A percentile compares a stretch with the other conserved stretches of the same genome.
These are phyloP conservation scores for Tricholomella constricta DNA, from an alignment of 768 basidiomycete species.

Conservation along the genomic window DNA sequence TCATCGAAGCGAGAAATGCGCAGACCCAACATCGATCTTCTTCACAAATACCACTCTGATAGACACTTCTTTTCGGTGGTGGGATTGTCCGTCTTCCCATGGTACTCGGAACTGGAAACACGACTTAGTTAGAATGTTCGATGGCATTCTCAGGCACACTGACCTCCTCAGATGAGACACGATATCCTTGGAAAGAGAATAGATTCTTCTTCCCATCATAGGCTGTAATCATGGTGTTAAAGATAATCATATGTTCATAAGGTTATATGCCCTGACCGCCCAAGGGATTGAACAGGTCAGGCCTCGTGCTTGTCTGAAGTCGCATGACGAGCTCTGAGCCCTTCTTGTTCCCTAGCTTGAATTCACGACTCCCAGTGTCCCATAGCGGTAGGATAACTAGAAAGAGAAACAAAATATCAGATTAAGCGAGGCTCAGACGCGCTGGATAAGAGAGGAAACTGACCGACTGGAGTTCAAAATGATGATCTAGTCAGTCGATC, in stretches of 20 bases:
- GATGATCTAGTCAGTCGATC: neutral
- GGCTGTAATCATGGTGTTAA: constrained; percentile 16
- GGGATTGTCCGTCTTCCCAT: constrained; percentile 16
- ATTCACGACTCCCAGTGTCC: constrained; percentile 15
- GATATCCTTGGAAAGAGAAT: constrained; percentile 25
- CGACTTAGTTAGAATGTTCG: neutral
- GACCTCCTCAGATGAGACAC: constrained; percentile 21
- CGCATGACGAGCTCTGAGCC: constrained; percentile 32
- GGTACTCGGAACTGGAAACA: constrained; percentile 21
- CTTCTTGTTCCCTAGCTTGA: constrained; percentile 27
- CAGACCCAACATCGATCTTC: constrained; percentile 24
- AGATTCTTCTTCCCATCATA: constrained; percentile 38
- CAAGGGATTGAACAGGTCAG: constrained; percentile 25
- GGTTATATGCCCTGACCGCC: constrained; percentile 25
- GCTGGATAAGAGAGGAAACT: neutral
- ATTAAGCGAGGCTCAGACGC: neutral
- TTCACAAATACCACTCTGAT: constrained; percentile 28
- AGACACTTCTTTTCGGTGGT: constrained; percentile 15
- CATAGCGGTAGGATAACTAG: constrained; percentile 25
- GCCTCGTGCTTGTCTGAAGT: constrained; percentile 23
- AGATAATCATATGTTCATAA: neutral
- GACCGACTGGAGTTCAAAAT: constrained; percentile 9
- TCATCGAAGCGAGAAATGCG: neutral
- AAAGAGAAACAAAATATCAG: neutral
- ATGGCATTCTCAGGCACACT: neutral